Base-by-base conservation (phyloP, 139 green algal genomes). In the Yamagishiella unicocca region DNA sequence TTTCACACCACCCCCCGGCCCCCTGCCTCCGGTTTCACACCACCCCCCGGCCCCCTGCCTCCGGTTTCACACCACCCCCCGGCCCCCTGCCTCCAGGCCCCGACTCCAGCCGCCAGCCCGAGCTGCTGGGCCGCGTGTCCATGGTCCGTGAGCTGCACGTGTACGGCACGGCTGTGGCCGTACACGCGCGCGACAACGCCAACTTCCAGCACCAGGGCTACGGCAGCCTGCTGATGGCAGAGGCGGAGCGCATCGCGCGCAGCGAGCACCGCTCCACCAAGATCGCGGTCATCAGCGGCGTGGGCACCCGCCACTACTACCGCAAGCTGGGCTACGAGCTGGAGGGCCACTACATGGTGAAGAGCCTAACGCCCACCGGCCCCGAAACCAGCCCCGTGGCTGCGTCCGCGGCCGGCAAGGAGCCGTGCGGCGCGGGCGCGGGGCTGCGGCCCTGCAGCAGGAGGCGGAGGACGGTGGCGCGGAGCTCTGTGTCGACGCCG, bases 231-330 rank as follows among this genome's bases (percentile, higher is more conserved):
- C 90, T 99, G 55, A 99, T 99, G 98, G 89, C 93, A 14, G 97
- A 96, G 79, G 98, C 98, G 9, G 98, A 99, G 92, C 88, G 95
- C 75, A 99, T 99, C 61, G 96, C 97, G 4, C 35, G 75, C 25
- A 50, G 79, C 0, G 98, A 99, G 93, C 98, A 99, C 91, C 88
- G 96, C 50, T 96, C 92, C 38, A 90, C 37, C 21, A 97, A 97
- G 88, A 61, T 99, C 27, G 97, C 96, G 0, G 97, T 99, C 64
- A 99, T 99, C 86, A 97, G 94, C n/a, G 98, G 98, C 1, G 96
- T 99, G 80, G 98, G 98, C 78, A 99, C 98, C 17, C 93, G 98
- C 43, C 96, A 99, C 92, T 99, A 99, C 93, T 99, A 99, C 88
- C 66, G 45, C 45, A 83, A 78, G 61, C 43, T 90, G 64, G 38